Evolutionary conservation across 305 asterid genomes (phyloP).

Genomic region (Solanum hybrid): DNA sequence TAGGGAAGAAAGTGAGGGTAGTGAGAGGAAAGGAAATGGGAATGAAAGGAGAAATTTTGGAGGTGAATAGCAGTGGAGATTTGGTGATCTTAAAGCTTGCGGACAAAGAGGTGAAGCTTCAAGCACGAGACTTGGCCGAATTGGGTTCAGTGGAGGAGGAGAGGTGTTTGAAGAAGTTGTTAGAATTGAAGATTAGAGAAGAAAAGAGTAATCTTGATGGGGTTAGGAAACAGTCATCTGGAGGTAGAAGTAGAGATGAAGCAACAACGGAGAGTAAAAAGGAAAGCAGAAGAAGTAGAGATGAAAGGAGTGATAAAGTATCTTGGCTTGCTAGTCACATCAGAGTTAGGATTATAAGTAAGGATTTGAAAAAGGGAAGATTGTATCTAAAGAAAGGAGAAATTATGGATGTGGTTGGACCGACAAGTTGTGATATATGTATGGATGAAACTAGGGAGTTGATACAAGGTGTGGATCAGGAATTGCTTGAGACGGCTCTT

Average conservation of each 20-base stretch:
- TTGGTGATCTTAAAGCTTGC: constrained; percentile 40
- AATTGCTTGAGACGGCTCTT: constrained; percentile 69
- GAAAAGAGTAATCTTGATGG: constrained; percentile 12
- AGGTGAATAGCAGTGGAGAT: constrained; percentile 44
- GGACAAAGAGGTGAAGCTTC: constrained; percentile 41
- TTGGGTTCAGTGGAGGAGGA: constrained; percentile 63
- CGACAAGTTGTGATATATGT: constrained; percentile 51
- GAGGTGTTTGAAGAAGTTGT: constrained; percentile 46
- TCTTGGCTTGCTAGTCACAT: constrained; percentile 72
- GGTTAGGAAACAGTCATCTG: not conserved
- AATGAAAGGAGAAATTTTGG: constrained; percentile 45
- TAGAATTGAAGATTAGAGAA: constrained; percentile 29
- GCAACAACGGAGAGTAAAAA: constrained; percentile 8
- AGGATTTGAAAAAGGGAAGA: constrained; percentile 56
- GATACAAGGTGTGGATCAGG: constrained; percentile 76
- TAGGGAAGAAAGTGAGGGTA: constrained; percentile 55
- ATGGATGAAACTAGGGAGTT: constrained; percentile 66
- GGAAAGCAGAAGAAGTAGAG: constrained; percentile 18
- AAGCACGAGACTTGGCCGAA: constrained; percentile 40
- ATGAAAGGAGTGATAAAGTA: constrained; percentile 16
- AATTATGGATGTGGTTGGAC: constrained; percentile 72
- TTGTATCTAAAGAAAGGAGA: constrained; percentile 64
- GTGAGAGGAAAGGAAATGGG: constrained; percentile 65
- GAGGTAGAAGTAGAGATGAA: not conserved
- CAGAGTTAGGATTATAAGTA: constrained; percentile 61